A percentile compares a stretch with the other conserved stretches of the same genome.
phyloP scores from a whole-genome alignment of 2,329 filamentous ascomycete genomes.

The Tolypocladium ovalisporum region DNA sequence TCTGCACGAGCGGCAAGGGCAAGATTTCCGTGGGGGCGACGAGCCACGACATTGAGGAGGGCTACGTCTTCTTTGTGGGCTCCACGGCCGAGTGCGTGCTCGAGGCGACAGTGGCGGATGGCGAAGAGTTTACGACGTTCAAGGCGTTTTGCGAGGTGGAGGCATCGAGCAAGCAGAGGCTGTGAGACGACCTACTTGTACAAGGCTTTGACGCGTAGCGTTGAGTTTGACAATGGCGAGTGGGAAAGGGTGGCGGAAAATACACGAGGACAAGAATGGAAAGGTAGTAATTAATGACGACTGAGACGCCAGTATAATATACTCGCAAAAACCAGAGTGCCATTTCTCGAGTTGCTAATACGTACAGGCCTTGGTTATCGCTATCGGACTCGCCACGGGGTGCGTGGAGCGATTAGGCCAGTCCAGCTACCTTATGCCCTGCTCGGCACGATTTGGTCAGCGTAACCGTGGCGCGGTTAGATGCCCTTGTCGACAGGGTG shows the following conservation, averaged over 20 bases:
- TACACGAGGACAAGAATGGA: background rate
- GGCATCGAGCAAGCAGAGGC: constrained; percentile 21
- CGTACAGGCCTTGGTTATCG: no score
- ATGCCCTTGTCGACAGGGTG: no score
- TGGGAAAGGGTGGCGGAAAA: background rate
- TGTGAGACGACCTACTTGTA: constrained; percentile 6
- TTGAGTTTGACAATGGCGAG: background rate
- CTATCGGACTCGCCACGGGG: no score
- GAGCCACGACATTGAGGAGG: constrained; percentile 60
- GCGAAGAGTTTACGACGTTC: constrained; percentile 74
- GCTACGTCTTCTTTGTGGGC: constrained; percentile 75
- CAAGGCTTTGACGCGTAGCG: background rate
- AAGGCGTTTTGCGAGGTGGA: constrained; percentile 88
- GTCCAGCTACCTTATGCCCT: no score
- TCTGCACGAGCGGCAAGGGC: constrained; percentile 76
- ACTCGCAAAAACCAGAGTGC: background rate
- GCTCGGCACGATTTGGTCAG: no score
- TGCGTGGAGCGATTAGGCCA: no score
- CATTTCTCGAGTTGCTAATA: no score
- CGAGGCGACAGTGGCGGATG: constrained; percentile 50
- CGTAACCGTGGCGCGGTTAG: no score
- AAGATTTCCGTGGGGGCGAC: constrained; percentile 79
- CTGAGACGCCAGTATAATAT: background rate
- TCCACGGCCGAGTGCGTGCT: constrained; percentile 76
- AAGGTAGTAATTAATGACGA: background rate